Percentiles rank a stretch among this genome's conserved stretches.
Conservation (phyloP, 1,139 yeast species). For the Kurtzmaniella quercitrusa region DNA sequence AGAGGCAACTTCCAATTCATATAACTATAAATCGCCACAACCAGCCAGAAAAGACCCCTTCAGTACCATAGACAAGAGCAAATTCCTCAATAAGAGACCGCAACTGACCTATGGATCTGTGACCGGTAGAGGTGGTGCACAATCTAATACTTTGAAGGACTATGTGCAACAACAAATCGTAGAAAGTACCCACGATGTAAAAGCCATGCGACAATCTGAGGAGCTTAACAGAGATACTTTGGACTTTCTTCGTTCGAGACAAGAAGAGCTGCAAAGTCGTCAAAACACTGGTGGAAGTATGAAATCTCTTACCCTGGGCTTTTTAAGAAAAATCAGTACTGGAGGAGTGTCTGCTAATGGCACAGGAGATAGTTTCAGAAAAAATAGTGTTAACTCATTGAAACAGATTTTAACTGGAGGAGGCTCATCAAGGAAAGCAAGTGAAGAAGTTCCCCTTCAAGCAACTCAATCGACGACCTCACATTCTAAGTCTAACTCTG, state of each 20-base stretch:
- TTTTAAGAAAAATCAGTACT: slow-evolving; percentile 36
- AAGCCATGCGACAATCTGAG: slow-evolving; percentile 11
- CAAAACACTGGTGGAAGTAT: slow-evolving; percentile 47
- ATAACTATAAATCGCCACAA: not conserved
- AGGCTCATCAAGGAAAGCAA: slow-evolving; percentile 12
- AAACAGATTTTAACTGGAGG: slow-evolving; percentile 43
- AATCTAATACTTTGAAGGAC: slow-evolving; percentile 27
- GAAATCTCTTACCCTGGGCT: slow-evolving; percentile 29
- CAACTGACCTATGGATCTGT: slow-evolving; percentile 15
- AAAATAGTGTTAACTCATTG: slow-evolving; percentile 39
- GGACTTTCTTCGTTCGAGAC: slow-evolving; percentile 57
- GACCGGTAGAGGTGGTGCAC: not conserved
- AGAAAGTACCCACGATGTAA: slow-evolving; percentile 17
- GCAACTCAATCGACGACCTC: not conserved
- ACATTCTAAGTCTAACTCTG: slow-evolving; percentile 4
- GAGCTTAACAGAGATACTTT: slow-evolving; percentile 27
- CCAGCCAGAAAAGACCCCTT: slow-evolving; percentile 26
- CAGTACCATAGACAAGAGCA: slow-evolving; percentile 35
- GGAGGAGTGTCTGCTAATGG: slow-evolving; percentile 28
- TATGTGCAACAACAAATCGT: slow-evolving; percentile 33
- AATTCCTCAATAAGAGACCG: slow-evolving; percentile 18
- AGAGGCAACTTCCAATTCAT: not conserved
- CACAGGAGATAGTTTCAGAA: slow-evolving; percentile 24
- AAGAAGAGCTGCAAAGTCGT: slow-evolving; percentile 20
- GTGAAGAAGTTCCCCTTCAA: slow-evolving; percentile 6